Evolutionary conservation across 768 basidiomycete genomes (phyloP).

Genomic region (Russula griseocarnosa): DNA sequence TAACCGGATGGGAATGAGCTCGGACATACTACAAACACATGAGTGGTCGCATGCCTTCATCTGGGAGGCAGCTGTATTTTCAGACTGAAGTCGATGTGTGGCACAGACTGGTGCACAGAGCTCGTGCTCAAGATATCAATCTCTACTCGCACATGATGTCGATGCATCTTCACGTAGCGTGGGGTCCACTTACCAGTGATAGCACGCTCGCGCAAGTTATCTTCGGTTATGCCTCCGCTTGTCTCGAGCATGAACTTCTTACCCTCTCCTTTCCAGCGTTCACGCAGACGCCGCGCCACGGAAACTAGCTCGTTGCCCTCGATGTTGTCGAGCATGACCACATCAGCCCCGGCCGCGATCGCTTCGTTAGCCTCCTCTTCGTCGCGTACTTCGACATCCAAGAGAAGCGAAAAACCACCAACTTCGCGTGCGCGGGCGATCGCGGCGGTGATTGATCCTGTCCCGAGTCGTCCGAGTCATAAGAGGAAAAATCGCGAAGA

Average conservation of each 20-base stretch:
- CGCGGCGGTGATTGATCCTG: conserved; percentile 32
- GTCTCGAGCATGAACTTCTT: conserved; percentile 84
- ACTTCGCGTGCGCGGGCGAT: conserved; percentile 55
- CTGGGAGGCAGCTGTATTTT: neutral
- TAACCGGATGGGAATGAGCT: neutral
- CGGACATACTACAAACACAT: neutral
- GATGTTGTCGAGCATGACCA: conserved; percentile 62
- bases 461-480: neutral
- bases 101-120: conserved; percentile 84
- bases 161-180: conserved; percentile 33
- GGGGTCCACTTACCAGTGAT: conserved; percentile 63
- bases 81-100: conserved; percentile 63
- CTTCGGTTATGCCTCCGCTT: conserved; percentile 91
- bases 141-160: conserved; percentile 39
- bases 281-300: conserved; percentile 67
- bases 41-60: neutral
- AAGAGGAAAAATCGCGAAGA: conserved; percentile 33
- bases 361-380: conserved; percentile 94
- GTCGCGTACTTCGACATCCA: conserved; percentile 86
- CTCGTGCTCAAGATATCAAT: conserved; percentile 95
- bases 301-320: conserved; percentile 66
- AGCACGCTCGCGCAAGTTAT: conserved; percentile 73
- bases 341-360: conserved; percentile 92
- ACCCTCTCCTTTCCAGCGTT: conserved; percentile 73
- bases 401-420: conserved; percentile 84